Conservation (phyloP, 176 grass and related monocot species). For the Tillandsia leiboldiana region DNA sequence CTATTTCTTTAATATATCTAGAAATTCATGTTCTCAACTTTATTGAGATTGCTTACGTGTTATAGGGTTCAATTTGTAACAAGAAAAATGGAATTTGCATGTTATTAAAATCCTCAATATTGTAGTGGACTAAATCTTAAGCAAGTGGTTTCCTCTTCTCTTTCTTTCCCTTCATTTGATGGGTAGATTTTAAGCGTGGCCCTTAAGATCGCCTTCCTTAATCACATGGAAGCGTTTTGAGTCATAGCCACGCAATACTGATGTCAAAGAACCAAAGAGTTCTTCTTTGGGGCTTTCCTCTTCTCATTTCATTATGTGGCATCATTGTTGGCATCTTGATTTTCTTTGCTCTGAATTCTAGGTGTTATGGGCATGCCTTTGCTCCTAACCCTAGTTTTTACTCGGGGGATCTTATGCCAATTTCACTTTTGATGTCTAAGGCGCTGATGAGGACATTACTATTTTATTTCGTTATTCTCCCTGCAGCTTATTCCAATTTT, state of each 20-base stretch:
- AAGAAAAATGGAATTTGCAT: too few species aligned
- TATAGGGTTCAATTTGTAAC: too few species aligned
- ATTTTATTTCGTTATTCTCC: not conserved
- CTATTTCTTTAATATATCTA: not conserved
- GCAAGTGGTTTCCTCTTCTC: too few species aligned
- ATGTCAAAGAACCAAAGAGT: constrained; percentile 31
- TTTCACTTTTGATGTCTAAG: not conserved
- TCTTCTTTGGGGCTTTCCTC: constrained; percentile 47
- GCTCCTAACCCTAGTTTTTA: not conserved
- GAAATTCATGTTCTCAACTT: not conserved
- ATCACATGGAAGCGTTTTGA: constrained; percentile 65
- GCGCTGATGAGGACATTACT: not conserved
- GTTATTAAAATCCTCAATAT: too few species aligned
- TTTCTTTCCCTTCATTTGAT: too few species aligned
- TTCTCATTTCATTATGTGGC: constrained; percentile 23
- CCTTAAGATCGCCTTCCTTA: constrained; percentile 85
- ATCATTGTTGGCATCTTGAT: constrained; percentile 15
- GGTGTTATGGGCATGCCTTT: not conserved
- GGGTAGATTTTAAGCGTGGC: constrained; percentile 20
- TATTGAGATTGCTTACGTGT: not conserved
- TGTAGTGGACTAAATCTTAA: too few species aligned
- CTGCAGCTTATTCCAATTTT: not conserved
- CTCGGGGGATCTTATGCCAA: not conserved
- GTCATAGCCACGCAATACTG: constrained; percentile 73
- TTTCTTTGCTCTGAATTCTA: not conserved